Base-by-base conservation (phyloP, 306 rosid species). In the Fragaria ananassa region DNA sequence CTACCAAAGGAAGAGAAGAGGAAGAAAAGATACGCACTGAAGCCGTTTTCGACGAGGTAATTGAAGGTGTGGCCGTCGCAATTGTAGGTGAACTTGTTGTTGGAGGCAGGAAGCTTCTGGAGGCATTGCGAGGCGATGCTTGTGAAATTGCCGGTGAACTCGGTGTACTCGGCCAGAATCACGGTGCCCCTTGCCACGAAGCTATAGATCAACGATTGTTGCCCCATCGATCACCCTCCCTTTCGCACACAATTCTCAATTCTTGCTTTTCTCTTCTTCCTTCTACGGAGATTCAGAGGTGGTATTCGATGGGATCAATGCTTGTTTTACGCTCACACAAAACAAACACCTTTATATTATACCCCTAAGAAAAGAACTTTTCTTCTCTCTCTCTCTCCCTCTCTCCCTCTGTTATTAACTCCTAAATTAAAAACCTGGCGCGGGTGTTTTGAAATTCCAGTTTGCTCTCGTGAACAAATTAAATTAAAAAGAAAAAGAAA, bases 51-150 rank as follows among this genome's bases (percentile, higher is more conserved):
- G 82, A 85, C 94, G 79, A 94, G 98, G 80, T 91, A 94, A 80
- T 94, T 94, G 91, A 94, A 94, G 72, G 98, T 94, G 88, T 94
- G 98, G 41, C 95, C 97, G 51, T 91, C 98, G 81, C 98, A 91
- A 70, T 89, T 94, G 80, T 94, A 94, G 64, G 94, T 94, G 85
- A 94, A 94, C 87, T 90, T 87, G 82, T 94, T 94, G 73, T 87
- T 94, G 50, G 97, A 79, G 72, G 98, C 87, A 27, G 98, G 97
- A 50, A 94, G 96, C 86, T 94, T 91, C 83, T 94, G 98, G 61
- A 94, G 96, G 85, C 98, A 94, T 78, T 94, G 98, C 42, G 89
- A 69, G 10, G 98, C 98, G 82, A 94, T 81, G 75, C 85, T 60
- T 1, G 81, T 80, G 81, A 94, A 94, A 61, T 94, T 94, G 25